phyloP scores from a whole-genome alignment of 495 filamentous ascomycete genomes.

The Friedmanniomyces simplex region DNA sequence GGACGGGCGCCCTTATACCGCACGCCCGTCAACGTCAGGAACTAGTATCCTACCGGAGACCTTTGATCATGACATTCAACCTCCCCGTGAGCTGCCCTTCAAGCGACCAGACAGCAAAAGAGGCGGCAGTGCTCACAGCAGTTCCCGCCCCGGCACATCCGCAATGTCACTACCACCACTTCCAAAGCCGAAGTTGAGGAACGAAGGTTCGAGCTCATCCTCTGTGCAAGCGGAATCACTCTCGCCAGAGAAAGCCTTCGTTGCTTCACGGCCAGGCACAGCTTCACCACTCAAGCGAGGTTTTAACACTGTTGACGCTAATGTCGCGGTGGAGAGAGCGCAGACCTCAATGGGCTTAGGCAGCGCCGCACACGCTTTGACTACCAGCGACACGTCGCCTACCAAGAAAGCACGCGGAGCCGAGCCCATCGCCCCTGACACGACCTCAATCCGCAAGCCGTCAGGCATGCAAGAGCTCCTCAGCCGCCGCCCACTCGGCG shows the following conservation, averaged over 20 bases:
- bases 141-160: slow-evolving; percentile 14
- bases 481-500: not conserved
- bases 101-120: slow-evolving; percentile 8
- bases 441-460: not conserved
- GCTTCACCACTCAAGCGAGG: slow-evolving; percentile 15
- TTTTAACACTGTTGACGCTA: not conserved
- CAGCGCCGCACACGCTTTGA: not conserved
- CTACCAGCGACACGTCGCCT: not conserved
- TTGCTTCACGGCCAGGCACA: not conserved
- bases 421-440: not conserved
- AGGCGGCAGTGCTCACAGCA: not conserved
- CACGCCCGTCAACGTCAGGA: slow-evolving; percentile 2
- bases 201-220: not conserved
- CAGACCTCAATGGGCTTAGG: not conserved
- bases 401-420: not conserved
- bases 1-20: not conserved
- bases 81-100: slow-evolving; percentile 33
- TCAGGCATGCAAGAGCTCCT: slow-evolving; percentile 13
- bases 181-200: slow-evolving; percentile 22
- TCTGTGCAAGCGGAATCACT: not conserved
- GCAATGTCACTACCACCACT: slow-evolving; percentile 20
- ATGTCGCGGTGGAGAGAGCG: not conserved
- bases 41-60: not conserved
- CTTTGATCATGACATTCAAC: slow-evolving; percentile 21
- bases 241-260: not conserved